Evolutionary conservation across 768 basidiomycete species (phyloP).

Genomic region (Serpula lacrymans): DNA sequence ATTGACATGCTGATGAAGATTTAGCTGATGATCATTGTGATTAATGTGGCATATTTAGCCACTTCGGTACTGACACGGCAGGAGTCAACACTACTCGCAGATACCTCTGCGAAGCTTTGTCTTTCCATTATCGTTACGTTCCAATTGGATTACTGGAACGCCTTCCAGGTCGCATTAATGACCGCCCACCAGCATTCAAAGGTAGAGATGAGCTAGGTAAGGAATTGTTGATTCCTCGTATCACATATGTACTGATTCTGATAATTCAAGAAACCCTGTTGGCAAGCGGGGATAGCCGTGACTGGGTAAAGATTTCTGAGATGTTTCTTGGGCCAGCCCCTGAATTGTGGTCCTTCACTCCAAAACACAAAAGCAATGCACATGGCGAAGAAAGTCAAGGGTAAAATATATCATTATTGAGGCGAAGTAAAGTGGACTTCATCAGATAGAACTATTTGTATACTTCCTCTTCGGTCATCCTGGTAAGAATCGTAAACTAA

Average conservation of each 20-base stretch:
- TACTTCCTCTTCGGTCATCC: no score
- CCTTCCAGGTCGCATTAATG: conserved; percentile 81
- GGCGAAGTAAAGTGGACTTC: no score
- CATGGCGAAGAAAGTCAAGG: conserved; percentile 64
- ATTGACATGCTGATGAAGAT: neutral
- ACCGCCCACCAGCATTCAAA: conserved; percentile 82
- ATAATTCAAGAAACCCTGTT: conserved; percentile 70
- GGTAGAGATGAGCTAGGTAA: conserved; percentile 89
- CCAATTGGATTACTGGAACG: conserved; percentile 89
- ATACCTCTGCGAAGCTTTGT: conserved; percentile 92
- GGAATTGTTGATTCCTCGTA: neutral
- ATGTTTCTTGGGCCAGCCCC: conserved; percentile 92
- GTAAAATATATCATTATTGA: conserved; percentile 27
- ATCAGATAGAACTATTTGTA: no score
- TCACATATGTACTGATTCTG: conserved; percentile 1
- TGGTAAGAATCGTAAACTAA: no score
- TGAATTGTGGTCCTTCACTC: conserved; percentile 79
- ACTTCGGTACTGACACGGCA: conserved; percentile 83
- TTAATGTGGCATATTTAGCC: conserved; percentile 35
- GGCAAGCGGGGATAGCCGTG: conserved; percentile 71
- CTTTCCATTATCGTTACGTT: conserved; percentile 94
- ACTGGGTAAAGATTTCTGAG: conserved; percentile 93
- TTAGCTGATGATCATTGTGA: neutral
- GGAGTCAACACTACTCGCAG: conserved; percentile 90
- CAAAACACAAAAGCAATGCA: conserved; percentile 94